These are phyloP conservation scores for Trichaptum fuscoviolaceum DNA, from an alignment of 768 basidiomycete species.

Conservation along the genomic window DNA sequence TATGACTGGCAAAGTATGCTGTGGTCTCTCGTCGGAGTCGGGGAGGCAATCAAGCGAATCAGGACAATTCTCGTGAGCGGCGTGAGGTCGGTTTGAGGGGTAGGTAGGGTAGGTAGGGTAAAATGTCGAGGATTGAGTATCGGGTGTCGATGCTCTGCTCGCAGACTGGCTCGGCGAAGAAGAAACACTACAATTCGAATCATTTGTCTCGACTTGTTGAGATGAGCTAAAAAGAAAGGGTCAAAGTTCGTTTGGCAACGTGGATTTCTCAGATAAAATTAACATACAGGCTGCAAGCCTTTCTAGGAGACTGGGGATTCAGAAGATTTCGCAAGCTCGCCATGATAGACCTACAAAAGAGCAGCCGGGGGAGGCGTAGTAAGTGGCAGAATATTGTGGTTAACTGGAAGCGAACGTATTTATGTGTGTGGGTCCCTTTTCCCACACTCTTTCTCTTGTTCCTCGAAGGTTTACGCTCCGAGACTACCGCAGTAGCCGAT, in stretches of 20 bases:
- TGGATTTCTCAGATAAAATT: neutral
- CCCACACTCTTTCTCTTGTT: neutral
- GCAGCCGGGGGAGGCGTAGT: neutral
- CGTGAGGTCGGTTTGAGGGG: constrained; percentile 29
- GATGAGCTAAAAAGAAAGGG: neutral
- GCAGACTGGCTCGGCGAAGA: neutral
- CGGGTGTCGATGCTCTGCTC: neutral
- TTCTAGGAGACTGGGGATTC: neutral
- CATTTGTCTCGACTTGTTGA: neutral
- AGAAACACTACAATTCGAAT: neutral
- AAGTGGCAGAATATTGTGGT: neutral
- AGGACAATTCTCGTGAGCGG: constrained; percentile 71
- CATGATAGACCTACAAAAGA: neutral
- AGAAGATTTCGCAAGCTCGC: constrained; percentile 6
- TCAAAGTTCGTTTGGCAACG: neutral
- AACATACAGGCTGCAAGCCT: neutral
- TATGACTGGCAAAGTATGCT: constrained; percentile 82
- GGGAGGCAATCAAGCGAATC: constrained; percentile 73
- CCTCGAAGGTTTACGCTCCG: neutral
- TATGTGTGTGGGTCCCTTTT: neutral
- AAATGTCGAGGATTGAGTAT: neutral
- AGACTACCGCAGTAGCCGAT: neutral
- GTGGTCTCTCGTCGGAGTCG: constrained; percentile 72
- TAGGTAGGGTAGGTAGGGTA: neutral
- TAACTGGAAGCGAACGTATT: neutral